Conservation (phyloP, 2,329 filamentous ascomycete species). For the Nakataea oryzae region DNA sequence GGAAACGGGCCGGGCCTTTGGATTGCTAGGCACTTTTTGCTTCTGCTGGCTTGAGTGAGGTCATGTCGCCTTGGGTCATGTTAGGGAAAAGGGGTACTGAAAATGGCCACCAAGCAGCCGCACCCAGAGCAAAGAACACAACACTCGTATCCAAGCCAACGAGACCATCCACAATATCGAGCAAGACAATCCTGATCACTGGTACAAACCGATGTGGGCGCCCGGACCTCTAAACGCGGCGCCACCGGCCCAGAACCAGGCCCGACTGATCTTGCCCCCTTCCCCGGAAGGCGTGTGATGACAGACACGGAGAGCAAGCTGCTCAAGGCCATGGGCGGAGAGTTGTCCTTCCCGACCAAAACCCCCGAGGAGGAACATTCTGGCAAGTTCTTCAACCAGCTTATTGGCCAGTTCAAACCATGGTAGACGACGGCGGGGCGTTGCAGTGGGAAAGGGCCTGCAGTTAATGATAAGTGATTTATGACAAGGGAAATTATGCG, state of each 20-base stretch:
- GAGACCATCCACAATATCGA: background rate
- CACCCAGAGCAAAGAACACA: too few relatives aligned
- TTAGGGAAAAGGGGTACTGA: too few relatives aligned
- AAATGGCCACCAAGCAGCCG: too few relatives aligned
- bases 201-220: background rate
- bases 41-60: too few relatives aligned
- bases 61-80: too few relatives aligned
- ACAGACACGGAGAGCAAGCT: too few relatives aligned
- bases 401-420: background rate
- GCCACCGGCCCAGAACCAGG: too few relatives aligned
- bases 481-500: background rate
- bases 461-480: background rate
- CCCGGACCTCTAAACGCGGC: too few relatives aligned
- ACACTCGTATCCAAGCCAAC: background rate
- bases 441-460: background rate
- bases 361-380: background rate
- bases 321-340: background rate
- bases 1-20: too few relatives aligned
- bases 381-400: background rate
- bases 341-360: background rate
- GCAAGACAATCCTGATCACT: background rate
- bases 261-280: background rate
- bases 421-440: conserved; percentile 7
- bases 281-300: background rate
- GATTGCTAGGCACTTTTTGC: too few relatives aligned